Evolutionary conservation across 1,284 basidiomycete genomes (phyloP).

Genomic region (Malassezia arunalokei): DNA sequence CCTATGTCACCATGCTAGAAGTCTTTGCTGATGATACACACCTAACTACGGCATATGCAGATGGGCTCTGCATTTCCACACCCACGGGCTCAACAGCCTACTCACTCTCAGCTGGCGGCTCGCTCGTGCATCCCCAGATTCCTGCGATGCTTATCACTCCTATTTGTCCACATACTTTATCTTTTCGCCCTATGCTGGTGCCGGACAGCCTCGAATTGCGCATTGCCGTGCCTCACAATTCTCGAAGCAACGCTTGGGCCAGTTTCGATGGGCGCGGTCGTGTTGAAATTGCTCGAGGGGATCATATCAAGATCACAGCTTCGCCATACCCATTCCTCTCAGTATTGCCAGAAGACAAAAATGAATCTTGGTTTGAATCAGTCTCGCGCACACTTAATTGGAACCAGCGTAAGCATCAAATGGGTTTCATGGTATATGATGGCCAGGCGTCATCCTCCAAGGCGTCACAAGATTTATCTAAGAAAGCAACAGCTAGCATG

Average conservation of each 20-base stretch:
- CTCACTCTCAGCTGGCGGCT: constrained; percentile 84
- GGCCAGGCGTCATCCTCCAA: background rate
- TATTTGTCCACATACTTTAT: constrained; percentile 95
- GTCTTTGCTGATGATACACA: constrained; percentile 98
- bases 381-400: constrained; percentile 92
- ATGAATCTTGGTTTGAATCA: constrained; percentile 93
- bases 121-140: constrained; percentile 93
- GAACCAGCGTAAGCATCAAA: constrained; percentile 45
- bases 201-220: constrained; percentile 98
- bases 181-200: constrained; percentile 88
- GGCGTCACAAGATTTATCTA: too few relatives aligned
- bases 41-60: constrained; percentile 97
- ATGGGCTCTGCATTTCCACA: constrained; percentile 87
- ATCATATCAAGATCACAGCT: constrained; percentile 96
- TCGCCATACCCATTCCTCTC: constrained; percentile 98
- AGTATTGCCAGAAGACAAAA: constrained; percentile 91
- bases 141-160: constrained; percentile 92
- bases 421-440: constrained; percentile 21
- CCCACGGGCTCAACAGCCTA: constrained; percentile 98
- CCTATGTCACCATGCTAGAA: constrained; percentile 89
- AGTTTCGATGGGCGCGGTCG: constrained; percentile 94
- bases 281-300: constrained; percentile 70
- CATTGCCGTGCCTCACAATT: constrained; percentile 96
- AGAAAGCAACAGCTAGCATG: too few relatives aligned
- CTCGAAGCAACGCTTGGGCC: constrained; percentile 94